Evolutionary conservation across 164 flowering plant genomes (phyloP).

Genomic region (Houttuynia cordata): DNA sequence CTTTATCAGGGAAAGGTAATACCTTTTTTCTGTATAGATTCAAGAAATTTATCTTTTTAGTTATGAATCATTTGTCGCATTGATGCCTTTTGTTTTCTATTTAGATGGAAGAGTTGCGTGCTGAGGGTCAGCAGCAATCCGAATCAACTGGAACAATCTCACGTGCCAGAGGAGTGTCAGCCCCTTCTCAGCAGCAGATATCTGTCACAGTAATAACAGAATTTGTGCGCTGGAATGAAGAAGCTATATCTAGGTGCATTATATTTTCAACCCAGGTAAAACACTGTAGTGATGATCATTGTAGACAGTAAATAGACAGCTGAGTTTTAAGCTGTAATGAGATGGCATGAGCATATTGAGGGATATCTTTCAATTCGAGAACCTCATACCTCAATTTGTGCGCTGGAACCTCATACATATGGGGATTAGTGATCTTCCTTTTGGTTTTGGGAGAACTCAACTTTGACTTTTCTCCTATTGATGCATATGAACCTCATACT

Average conservation of each 20-base stretch:
- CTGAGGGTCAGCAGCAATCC: slow-evolving; percentile 58
- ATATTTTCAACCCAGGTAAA: slow-evolving; percentile 84
- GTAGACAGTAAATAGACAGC: background rate
- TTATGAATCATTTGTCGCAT: slow-evolving; percentile 3
- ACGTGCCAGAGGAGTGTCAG: slow-evolving; percentile 80
- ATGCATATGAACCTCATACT: too few relatives aligned
- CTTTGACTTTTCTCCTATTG: too few relatives aligned
- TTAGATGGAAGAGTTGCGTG: slow-evolving; percentile 87
- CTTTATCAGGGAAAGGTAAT: slow-evolving; percentile 82
- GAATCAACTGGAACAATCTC: slow-evolving; percentile 81
- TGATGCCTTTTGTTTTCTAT: background rate
- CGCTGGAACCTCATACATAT: too few relatives aligned
- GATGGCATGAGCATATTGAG: too few relatives aligned
- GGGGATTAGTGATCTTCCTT: too few relatives aligned
- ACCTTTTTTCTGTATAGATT: background rate
- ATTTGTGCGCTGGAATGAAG: slow-evolving; percentile 99
- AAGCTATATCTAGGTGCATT: slow-evolving; percentile 86
- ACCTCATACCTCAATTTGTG: too few relatives aligned
- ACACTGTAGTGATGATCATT: background rate
- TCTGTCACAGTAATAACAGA: slow-evolving; percentile 96
- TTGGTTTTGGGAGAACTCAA: too few relatives aligned
- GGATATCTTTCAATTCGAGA: too few relatives aligned
- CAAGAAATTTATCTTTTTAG: too few relatives aligned
- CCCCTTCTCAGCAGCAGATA: slow-evolving; percentile 78
- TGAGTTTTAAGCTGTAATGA: too few relatives aligned